These are phyloP conservation scores for Oryza glaberrima DNA, from an alignment of 176 grass and related monocot species.

Conservation along the genomic window DNA sequence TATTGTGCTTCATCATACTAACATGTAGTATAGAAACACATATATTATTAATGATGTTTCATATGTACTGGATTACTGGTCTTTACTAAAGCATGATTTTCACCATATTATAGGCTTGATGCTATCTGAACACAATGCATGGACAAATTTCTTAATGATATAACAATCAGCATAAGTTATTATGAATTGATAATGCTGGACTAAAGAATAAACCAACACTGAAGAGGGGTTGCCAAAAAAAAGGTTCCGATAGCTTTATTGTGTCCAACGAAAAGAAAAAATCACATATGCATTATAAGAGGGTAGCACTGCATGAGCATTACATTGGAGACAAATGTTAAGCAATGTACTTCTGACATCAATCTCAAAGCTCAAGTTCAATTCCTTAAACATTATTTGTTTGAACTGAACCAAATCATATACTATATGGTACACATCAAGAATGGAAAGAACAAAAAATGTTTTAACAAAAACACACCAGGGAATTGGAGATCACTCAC, in stretches of 20 bases:
- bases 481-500: slow-evolving; percentile 47
- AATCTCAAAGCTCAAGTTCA: slow-evolving; percentile 13
- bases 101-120: slow-evolving; percentile 6
- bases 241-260: not conserved
- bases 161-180: slow-evolving; percentile 36
- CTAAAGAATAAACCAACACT: slow-evolving; percentile 28
- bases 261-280: slow-evolving; percentile 9
- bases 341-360: slow-evolving; percentile 33
- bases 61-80: not conserved
- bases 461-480: slow-evolving; percentile 17
- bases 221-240: slow-evolving; percentile 15
- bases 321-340: not conserved
- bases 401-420: slow-evolving; percentile 24
- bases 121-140: slow-evolving; percentile 13
- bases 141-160: slow-evolving; percentile 14
- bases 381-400: not conserved
- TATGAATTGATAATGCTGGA: slow-evolving; percentile 28
- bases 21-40: slow-evolving; percentile 30
- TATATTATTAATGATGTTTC: not conserved
- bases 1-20: slow-evolving; percentile 2
- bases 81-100: slow-evolving; percentile 5
- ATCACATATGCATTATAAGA: slow-evolving; percentile 24
- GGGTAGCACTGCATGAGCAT: slow-evolving; percentile 16
- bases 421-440: not conserved
- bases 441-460: not conserved